Evolutionary conservation across 768 basidiomycete genomes (phyloP), one percentile per base, ranked within the genome.

Genomic region (Sarcomyxa edulis): DNA sequence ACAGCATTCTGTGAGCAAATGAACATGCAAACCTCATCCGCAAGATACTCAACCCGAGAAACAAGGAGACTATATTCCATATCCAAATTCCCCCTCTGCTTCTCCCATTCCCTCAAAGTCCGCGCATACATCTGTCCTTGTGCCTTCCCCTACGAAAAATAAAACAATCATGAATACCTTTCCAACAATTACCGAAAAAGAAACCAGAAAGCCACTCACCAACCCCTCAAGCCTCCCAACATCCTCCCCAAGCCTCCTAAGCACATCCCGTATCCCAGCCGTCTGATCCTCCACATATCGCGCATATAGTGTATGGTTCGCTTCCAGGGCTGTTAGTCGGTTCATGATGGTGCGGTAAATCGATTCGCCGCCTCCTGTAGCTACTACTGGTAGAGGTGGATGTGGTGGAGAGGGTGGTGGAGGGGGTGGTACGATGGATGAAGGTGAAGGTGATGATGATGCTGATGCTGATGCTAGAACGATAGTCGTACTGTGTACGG

Each of bases 301-400:
- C 41, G 81, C 74, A 30, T 89, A 84, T 3, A 97, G 68, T 0
- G 89, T 89, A 33, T 92, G 85, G 49, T 94, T 96, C 7, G 74
- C 74, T 58, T 98, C 94, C 10, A 98, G 72, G 5, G 78, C 76
- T 2, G 78, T 76, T 8, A 99, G 71, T 6, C 93, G 82, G 49
- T 96, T 95, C 80, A 94, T 94, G 48, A 98, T 99, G 9, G 84
- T 89, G 6, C 92, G 84, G 51, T 96, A 98, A 47, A 99, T 93
- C 2, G 91, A 94, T 56, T 99, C 96, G 16, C 88, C 89, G 9
- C 74, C 70, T 0, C n/a, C n/a, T n/a, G n/a, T n/a, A n/a, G n/a
- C n/a, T n/a, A n/a, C n/a, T n/a, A n/a, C n/a, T n/a, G n/a, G n/a
- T n/a, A n/a, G n/a, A n/a, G n/a, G 27, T n/a, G n/a, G n/a, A n/a